Base-by-base conservation (phyloP, 106 monocot genomes). In the Hemerocallis citrina region DNA sequence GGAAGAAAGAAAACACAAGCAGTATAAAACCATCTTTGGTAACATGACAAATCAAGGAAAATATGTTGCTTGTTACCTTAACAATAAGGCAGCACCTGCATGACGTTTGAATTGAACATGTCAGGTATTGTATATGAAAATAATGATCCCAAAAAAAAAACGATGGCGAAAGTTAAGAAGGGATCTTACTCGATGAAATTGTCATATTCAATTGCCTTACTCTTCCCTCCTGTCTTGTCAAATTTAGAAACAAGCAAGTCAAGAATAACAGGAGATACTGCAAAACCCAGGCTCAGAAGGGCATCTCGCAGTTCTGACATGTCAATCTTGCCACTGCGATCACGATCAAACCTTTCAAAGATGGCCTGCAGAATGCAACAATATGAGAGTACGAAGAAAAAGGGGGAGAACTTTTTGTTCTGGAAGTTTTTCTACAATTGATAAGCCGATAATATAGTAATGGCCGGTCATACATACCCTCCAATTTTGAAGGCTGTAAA, bases 401-500 rank as follows among this genome's bases (percentile, higher is more conserved):
- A 3, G 14, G 31, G n/a, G 23, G 37, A 68, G 12, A 61, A 4
- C 37, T 21, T 11, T 9, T 20, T 35, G 19, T 3, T 42, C 2
- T 24, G 12, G 22, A 3, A 41, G 11, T 69, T 14, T 6, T 42
- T 64, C 16, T 13, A 5, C 15, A 31, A 13, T 54, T 65, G 22
- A 42, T 40, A 8, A 9, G 24, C 1, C 4, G 11, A 65, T 19
- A 4, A 11, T 6, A 62, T 12, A 5, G 4, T 11, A 47, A 61
- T 7, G 11, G 27, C 24, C 29, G 33, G 13, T 39, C 10, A 17
- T 34, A 4, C 61, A 29, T 79, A 98, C 96, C 81, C 96, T 84
- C 96, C 96, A 98, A 62, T 80, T 98, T 72, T 91, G 91, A 63
- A 98, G 96, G 57, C 96, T 88, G 77, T 88, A 98, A 47, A 84